A percentile compares a stretch with the other conserved stretches of the same genome.
These are phyloP conservation scores for Heteromeles arbutifolia DNA, from an alignment of 306 rosid species.

Conservation along the genomic window DNA sequence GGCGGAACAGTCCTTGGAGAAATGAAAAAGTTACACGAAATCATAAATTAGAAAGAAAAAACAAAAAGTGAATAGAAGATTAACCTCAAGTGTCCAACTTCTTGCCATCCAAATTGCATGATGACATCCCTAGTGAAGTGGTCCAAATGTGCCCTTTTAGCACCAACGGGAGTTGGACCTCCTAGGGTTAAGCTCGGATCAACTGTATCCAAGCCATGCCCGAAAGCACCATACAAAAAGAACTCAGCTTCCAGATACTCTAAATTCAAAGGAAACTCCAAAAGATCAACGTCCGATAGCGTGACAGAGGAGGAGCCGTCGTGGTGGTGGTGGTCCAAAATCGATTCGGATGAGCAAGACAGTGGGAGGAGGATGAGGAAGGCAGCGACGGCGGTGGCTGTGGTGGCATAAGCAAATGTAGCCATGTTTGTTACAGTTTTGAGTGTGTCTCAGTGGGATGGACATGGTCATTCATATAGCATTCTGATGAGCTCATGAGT, in stretches of 20 bases:
- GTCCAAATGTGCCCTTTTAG: conserved; percentile 33
- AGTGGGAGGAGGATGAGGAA: conserved; percentile 16
- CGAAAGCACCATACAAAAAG: conserved; percentile 47
- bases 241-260: conserved; percentile 76
- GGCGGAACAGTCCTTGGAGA: too few relatives aligned
- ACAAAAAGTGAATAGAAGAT: too few relatives aligned
- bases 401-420: neutral
- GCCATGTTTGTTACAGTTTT: conserved; percentile 5
- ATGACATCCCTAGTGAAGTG: conserved; percentile 29
- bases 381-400: neutral
- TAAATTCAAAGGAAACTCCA: conserved; percentile 58
- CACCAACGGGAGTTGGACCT: conserved; percentile 62
- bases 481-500: too few relatives aligned
- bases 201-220: conserved; percentile 47
- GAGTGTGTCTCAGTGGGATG: too few relatives aligned
- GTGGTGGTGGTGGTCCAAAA: neutral
- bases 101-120: conserved; percentile 53
- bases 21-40: too few relatives aligned
- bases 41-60: neutral
- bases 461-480: too few relatives aligned
- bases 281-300: conserved; percentile 26
- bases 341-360: conserved; percentile 2
- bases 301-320: neutral
- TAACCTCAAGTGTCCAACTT: conserved; percentile 74
- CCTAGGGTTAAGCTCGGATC: conserved; percentile 41